phyloP scores from a whole-genome alignment of 2,329 filamentous ascomycete species.

The Clonostachys rosea region DNA sequence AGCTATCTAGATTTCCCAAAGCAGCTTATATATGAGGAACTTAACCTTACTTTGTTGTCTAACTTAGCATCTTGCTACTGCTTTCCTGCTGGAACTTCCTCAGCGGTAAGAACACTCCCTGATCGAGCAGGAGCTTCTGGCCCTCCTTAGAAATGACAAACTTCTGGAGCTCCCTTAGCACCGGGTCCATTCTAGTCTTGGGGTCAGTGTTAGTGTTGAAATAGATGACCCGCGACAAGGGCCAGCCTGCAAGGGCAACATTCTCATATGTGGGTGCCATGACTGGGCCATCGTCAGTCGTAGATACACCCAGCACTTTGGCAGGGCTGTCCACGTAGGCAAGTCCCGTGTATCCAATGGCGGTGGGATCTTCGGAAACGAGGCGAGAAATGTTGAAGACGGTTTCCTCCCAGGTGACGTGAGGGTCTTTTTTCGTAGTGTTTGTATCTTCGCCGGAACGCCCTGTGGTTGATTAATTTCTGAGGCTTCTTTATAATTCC shows the following conservation, averaged over 20 bases:
- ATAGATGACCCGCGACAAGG: not conserved
- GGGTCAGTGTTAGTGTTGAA: not conserved
- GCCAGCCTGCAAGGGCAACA: not conserved
- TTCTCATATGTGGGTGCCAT: not conserved
- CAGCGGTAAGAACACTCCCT: not conserved
- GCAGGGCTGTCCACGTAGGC: not conserved
- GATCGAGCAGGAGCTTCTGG: not conserved
- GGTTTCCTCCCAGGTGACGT: not conserved
- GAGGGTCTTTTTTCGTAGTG: not conserved
- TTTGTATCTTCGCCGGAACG: not conserved
- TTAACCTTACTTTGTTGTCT: not conserved
- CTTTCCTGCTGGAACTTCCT: not conserved
- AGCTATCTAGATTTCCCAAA: no score
- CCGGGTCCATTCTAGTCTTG: not conserved
- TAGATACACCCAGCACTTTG: constrained; percentile 33
- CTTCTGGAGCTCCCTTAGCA: not conserved
- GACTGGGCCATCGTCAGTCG: constrained; percentile 38
- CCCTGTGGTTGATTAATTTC: not conserved
- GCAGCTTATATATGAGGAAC: no score
- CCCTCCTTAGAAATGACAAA: not conserved
- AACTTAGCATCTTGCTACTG: not conserved
- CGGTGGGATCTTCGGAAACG: not conserved
- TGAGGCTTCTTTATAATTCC: not conserved
- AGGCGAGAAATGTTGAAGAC: not conserved
- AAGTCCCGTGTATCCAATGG: not conserved